Evolutionary conservation across 306 rosid genomes (phyloP), one percentile per base, ranked within the genome.

Genomic region (Fagus crenata): DNA sequence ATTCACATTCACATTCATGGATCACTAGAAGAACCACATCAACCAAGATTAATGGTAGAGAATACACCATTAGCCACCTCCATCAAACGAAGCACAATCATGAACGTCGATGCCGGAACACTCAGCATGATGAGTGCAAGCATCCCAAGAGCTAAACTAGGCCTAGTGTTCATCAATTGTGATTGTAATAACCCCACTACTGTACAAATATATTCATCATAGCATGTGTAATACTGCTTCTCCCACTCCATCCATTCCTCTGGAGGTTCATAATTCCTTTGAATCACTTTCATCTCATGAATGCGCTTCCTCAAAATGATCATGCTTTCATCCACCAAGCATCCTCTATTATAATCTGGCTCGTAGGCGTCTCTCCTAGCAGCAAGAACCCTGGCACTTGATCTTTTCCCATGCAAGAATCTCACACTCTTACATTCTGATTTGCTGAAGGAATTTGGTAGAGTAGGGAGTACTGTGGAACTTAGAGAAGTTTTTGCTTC

Each of bases 161-260:
- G 88, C 69, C 88, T 78, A 1, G 73, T 63, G 53, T 75, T 81
- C 83, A 85, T 77, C 56, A 85, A 58, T 7, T 12, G 69, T 1
- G 77, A 69, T 28, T 85, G 88, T 1, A 85, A 31, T 13, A 59
- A 70, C 2, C 88, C 88, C 3, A 78, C 60, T 3, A 75, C 13
- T 1, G 65, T 56, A 12, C 83, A 81, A 49, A 85, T 73, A 43
- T 61, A 14, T 0, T 77, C 78, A 71, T 81, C 83, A 40, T 85
- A 78, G 4, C 18, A 7, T 14, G 81, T n/a, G 36, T 80, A 76
- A 31, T 28, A 65, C 18, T 35, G 65, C 70, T 84, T 84, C 69
- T 84, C 87, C 87, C 87, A 84, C 1, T 76, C 78, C 63, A 67
- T 31, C 87, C 87, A 84, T 1, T 75, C 71, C 4, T 56, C 78